Conservation (phyloP, 495 filamentous ascomycete genomes). For the Mycothermus thermophilus region DNA sequence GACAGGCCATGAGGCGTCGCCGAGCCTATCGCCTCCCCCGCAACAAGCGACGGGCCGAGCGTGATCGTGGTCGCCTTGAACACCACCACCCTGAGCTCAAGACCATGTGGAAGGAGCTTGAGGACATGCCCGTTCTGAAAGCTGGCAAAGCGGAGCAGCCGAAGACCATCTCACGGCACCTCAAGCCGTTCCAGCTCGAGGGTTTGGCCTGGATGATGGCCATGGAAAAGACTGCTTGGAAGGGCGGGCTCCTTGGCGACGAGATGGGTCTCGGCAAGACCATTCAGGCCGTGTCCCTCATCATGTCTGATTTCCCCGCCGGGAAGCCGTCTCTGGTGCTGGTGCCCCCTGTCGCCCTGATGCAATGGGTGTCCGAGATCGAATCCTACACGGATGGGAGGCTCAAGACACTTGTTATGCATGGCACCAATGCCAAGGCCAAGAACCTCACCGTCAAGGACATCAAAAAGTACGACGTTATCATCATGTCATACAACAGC, state of each 20-base stretch:
- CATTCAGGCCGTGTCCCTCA: conserved; percentile 87
- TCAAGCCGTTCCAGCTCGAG: conserved; percentile 88
- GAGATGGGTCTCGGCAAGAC: conserved; percentile 99
- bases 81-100: conserved; percentile 58
- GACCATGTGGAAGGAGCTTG: conserved; percentile 74
- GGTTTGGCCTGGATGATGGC: conserved; percentile 85
- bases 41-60: conserved; percentile 14
- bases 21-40: conserved; percentile 17
- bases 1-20: conserved; percentile 5
- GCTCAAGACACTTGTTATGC: conserved; percentile 76
- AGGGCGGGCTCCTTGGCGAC: conserved; percentile 81
- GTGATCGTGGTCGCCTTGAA: conserved; percentile 38
- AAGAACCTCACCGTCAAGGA: conserved; percentile 61
- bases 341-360: conserved; percentile 85
- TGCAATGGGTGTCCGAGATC: conserved; percentile 96
- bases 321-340: conserved; percentile 72
- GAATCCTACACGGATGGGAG: conserved; percentile 79
- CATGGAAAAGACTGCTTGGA: conserved; percentile 75
- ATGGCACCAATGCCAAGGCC: conserved; percentile 70
- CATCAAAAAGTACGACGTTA: conserved; percentile 70
- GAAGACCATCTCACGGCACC: conserved; percentile 55
- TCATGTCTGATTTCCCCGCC: conserved; percentile 92
- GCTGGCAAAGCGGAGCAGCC: conserved; percentile 62
- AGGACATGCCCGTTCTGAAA: conserved; percentile 48
- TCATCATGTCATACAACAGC: conserved; percentile 93